Evolutionary conservation across 192 early-diverging fungal species (phyloP), one percentile per base, ranked within the genome.

Genomic region (Dispira simplex): DNA sequence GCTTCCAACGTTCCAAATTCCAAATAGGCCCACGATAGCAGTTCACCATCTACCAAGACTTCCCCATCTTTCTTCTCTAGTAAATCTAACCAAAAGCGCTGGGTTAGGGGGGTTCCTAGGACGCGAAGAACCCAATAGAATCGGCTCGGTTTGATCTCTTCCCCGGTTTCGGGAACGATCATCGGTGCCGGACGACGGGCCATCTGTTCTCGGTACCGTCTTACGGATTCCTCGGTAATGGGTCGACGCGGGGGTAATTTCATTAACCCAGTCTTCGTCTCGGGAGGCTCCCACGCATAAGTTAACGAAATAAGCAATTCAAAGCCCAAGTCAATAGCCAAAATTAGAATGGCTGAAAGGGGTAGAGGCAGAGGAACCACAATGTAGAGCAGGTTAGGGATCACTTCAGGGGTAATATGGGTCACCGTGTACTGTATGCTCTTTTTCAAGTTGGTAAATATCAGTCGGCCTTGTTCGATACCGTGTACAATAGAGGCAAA

Each of bases 371-470:
- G 70, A 18, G 93, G 92, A 6, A 90, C 87, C 45, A 91, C 73
- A 65, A 92, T 86, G 70, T 85, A 92, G 46, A 93, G 75, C 62
- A 98, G 77, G 71, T 90, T 85, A 32, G 88, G 86, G 32, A 91
- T 68, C 28, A 98, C 86, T 75, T 95, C 86, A 27, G 95, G 92
- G 55, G 87, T 89, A n/a, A 84, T 90, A 72, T 95, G 93, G 5
- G 90, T 77, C 46, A 98, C 78, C 16, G 87, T 89, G 77, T 96
- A 98, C 71, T 86, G 84, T 69, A 98, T 89, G 18, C 85, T 90
- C 71, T 98, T 98, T 69, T 92, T 93, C 63, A 98, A 73, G 75
- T 98, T 98, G 70, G 80, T 77, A 74, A 98, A 98, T 66, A 98
- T 95, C 55, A 97, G 73, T 16, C 95, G 84, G 46, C 93, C 95